Evolutionary conservation across 441 rosid species (phyloP).

Genomic region (Pelargonium cotyledonis): DNA sequence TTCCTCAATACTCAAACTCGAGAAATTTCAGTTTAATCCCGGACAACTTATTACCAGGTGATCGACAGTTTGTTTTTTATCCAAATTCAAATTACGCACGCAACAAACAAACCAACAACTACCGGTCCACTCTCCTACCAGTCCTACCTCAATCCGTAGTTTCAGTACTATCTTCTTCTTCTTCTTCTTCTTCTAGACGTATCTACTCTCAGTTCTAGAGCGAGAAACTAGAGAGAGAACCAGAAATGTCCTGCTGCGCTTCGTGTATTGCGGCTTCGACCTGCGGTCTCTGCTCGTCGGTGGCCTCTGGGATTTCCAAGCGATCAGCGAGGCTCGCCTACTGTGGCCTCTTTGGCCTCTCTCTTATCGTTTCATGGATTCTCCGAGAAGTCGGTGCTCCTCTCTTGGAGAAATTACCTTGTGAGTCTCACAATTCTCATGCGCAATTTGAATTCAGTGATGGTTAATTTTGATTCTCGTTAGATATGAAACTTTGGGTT

Average conservation of each 20-base stretch:
- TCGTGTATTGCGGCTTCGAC: slow-evolving; percentile 68
- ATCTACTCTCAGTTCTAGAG: not conserved
- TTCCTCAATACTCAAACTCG: too few relatives aligned
- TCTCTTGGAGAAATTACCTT: slow-evolving; percentile 64
- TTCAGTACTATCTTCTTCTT: too few relatives aligned
- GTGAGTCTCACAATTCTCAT: slow-evolving; percentile 27
- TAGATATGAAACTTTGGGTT: too few relatives aligned
- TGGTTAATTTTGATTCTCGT: too few relatives aligned
- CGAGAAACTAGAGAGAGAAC: slow-evolving; percentile 1
- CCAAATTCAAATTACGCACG: not conserved
- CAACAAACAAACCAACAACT: not conserved
- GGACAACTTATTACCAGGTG: too few relatives aligned
- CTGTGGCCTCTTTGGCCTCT: slow-evolving; percentile 90
- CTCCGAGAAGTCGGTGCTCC: slow-evolving; percentile 80
- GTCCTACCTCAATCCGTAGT: not conserved
- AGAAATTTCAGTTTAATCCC: too few relatives aligned
- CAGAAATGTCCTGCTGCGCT: slow-evolving; percentile 61
- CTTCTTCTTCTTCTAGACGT: not conserved
- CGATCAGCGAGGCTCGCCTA: slow-evolving; percentile 86
- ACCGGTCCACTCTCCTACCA: slow-evolving; percentile 12
- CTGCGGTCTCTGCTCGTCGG: slow-evolving; percentile 85
- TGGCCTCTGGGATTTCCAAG: slow-evolving; percentile 75
- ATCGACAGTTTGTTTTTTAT: too few relatives aligned
- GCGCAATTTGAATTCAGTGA: too few relatives aligned
- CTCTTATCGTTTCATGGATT: slow-evolving; percentile 82